Conservation (phyloP, 495 filamentous ascomycete genomes). For the Talaromyces liani region DNA sequence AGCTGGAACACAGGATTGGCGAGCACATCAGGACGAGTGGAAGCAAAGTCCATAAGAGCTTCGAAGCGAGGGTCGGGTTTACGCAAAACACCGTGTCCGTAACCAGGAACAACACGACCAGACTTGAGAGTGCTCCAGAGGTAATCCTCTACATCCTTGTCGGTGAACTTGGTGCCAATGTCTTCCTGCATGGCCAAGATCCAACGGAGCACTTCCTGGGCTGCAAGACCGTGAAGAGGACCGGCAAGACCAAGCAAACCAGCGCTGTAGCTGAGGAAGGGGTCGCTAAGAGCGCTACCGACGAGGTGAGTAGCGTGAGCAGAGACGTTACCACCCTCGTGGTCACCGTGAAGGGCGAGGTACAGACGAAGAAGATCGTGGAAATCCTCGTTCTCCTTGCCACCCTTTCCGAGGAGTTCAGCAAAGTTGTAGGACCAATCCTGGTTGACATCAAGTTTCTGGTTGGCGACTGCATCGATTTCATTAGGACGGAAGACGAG, state of each 20-base stretch:
- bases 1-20: slow-evolving; percentile 86
- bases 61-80: slow-evolving; percentile 96
- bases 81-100: slow-evolving; percentile 95
- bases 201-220: slow-evolving; percentile 95
- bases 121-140: slow-evolving; percentile 90
- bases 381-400: slow-evolving; percentile 81
- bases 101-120: slow-evolving; percentile 90
- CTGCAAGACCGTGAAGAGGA: slow-evolving; percentile 89
- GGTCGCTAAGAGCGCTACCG: slow-evolving; percentile 89
- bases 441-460: slow-evolving; percentile 49
- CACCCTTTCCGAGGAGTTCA: slow-evolving; percentile 88
- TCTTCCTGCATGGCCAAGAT: slow-evolving; percentile 87
- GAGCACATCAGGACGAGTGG: slow-evolving; percentile 73
- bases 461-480: slow-evolving; percentile 54
- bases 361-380: slow-evolving; percentile 91
- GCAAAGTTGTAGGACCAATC: slow-evolving; percentile 99
- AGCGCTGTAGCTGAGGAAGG: slow-evolving; percentile 92
- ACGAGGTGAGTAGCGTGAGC: slow-evolving; percentile 97
- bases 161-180: slow-evolving; percentile 71
- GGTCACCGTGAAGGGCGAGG: slow-evolving; percentile 93
- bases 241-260: slow-evolving; percentile 93
- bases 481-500: slow-evolving; percentile 90
- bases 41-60: slow-evolving; percentile 93
- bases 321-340: slow-evolving; percentile 96
- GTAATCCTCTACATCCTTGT: slow-evolving; percentile 74